phyloP scores from a whole-genome alignment of 768 basidiomycete species.

The Termitomyces bulborhizus region DNA sequence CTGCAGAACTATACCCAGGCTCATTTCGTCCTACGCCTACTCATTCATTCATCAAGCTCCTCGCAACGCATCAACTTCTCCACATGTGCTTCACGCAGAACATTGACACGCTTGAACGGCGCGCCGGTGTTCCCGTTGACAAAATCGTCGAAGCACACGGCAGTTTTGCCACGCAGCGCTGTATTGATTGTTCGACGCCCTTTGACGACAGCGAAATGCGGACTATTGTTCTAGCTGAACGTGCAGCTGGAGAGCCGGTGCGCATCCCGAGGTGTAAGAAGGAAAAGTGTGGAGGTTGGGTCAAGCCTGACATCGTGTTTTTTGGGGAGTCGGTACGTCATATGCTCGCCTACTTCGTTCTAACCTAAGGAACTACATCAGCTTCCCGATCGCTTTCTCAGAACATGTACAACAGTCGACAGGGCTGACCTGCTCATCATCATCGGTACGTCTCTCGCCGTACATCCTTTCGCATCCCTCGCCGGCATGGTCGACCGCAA shows the following conservation, averaged over 20 bases:
- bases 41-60: slow-evolving; percentile 84
- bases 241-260: slow-evolving; percentile 28
- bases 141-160: slow-evolving; percentile 95
- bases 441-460: slow-evolving; percentile 85
- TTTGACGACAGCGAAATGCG: slow-evolving; percentile 69
- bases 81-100: slow-evolving; percentile 85
- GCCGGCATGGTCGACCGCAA: slow-evolving; percentile 42
- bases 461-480: slow-evolving; percentile 84
- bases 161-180: slow-evolving; percentile 83
- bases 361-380: slow-evolving; percentile 19
- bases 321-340: slow-evolving; percentile 73
- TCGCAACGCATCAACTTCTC: slow-evolving; percentile 64
- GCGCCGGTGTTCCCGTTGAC: slow-evolving; percentile 66
- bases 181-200: slow-evolving; percentile 61
- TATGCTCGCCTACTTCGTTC: background rate
- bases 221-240: slow-evolving; percentile 12
- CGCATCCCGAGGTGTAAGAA: slow-evolving; percentile 58
- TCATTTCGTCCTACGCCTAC: slow-evolving; percentile 82
- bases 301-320: slow-evolving; percentile 95
- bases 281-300: slow-evolving; percentile 56
- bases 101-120: slow-evolving; percentile 87
- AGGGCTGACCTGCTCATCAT: slow-evolving; percentile 85
- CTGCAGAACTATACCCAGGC: slow-evolving; percentile 90
- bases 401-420: slow-evolving; percentile 42
- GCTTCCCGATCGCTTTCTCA: slow-evolving; percentile 71